phyloP scores from a whole-genome alignment of 1,139 yeast species.

The Blastobotrys aristatus region DNA sequence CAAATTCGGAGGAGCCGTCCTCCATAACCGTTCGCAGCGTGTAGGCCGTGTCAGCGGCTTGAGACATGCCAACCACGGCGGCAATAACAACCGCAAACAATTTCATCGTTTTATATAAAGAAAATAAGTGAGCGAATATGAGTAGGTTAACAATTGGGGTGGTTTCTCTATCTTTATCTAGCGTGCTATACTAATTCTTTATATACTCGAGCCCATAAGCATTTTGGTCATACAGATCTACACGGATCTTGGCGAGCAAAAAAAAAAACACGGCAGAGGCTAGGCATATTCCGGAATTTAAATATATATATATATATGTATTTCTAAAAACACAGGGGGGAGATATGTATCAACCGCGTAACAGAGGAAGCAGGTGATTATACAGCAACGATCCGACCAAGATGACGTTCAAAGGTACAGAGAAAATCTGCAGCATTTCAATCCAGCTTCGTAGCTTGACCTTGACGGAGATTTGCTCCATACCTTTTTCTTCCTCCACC shows the following conservation, averaged over 20 bases:
- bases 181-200: too few species aligned
- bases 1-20: not conserved
- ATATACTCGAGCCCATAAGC: too few species aligned
- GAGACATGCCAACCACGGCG: not conserved
- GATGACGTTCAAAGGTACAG: conserved; percentile 31
- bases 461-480: conserved; percentile 16
- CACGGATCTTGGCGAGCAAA: too few species aligned
- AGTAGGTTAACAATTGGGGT: too few species aligned
- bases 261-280: too few species aligned
- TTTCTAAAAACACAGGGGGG: not conserved
- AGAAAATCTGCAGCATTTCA: conserved; percentile 33
- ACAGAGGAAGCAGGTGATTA: conserved; percentile 14
- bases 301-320: too few species aligned
- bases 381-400: conserved; percentile 19
- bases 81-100: not conserved
- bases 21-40: not conserved
- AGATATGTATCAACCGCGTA: not conserved
- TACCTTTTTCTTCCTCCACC: conserved; percentile 19
- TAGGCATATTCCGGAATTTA: not conserved
- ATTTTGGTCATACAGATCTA: too few species aligned
- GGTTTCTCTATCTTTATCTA: too few species aligned
- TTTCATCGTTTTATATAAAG: too few species aligned
- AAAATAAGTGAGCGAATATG: too few species aligned
- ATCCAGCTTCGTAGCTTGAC: conserved; percentile 26
- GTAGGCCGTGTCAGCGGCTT: not conserved